Base-by-base conservation (phyloP, 1,139 yeast genomes). In the Geotrichum reessii region DNA sequence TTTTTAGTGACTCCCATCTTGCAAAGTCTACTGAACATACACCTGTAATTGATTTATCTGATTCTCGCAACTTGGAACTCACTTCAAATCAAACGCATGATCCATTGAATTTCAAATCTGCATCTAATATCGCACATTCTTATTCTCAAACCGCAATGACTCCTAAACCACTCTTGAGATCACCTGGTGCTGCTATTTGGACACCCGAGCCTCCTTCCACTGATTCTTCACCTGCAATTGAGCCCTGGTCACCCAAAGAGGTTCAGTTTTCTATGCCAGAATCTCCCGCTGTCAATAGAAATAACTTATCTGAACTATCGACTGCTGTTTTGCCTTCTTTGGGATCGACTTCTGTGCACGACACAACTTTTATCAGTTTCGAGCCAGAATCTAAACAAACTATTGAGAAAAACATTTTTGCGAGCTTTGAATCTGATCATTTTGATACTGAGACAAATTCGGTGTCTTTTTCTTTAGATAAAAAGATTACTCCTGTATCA, bases 221-320 rank as follows among this genome's bases (percentile, higher is more conserved):
- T 7, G 57, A 55, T n/a, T 55, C 57, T 12, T 37, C 52, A 3
- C 56, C 56, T 8, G 46, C 25, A 12, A 47, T 17, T 9, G 50
- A 50, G 25, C 54, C 57, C 11, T 55, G 57, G 57, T 44, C 57
- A 12, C 53, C 53, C 11, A 40, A 47, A 24, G 57, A 49, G 8
- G 46, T 14, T 22, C 55, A 42, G 19, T 31, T 47, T 21, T 21
- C 51, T 21, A 25, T 25, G 3, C 24, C 24, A 12, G 21, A 22
- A 5, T 21, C 28, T 17, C 56, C 56, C 28, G 46, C 14, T 3
- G 46, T 12, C n/a, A 25, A 24, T 11, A 9, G 6, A n/a, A 19
- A 9, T 37, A 19, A 37, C n/a, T n/a, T 37, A 9, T 37, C 44
- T n/a, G 9, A 27, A 9, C 42, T 44, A 37, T 24, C 25, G 27